Conservation (phyloP, 2,329 filamentous ascomycete genomes). For the Cladosporium phlei region DNA sequence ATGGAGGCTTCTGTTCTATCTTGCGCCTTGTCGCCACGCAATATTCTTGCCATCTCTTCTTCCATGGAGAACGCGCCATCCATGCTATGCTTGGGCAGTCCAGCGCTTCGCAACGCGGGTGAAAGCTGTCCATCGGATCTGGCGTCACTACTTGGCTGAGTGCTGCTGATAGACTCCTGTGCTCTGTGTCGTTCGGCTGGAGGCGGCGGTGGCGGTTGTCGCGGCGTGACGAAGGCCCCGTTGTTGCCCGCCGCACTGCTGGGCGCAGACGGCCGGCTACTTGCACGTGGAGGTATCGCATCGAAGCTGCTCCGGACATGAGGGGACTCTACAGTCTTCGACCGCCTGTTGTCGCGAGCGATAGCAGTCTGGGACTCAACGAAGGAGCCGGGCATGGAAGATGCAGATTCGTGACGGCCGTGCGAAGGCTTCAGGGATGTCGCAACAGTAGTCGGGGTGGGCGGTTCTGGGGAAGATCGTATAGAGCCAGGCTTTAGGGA, state of each 20-base stretch:
- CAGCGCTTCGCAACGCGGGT: slow-evolving; percentile 27
- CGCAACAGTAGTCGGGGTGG: slow-evolving; percentile 39
- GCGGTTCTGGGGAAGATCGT: slow-evolving; percentile 29
- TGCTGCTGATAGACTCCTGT: slow-evolving; percentile 44
- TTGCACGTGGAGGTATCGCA: slow-evolving; percentile 42
- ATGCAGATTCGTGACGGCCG: slow-evolving; percentile 38
- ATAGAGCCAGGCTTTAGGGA: slow-evolving; percentile 22
- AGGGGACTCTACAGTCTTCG: slow-evolving; percentile 20
- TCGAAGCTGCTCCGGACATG: slow-evolving; percentile 36
- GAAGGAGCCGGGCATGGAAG: slow-evolving; percentile 32
- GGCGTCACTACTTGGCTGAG: slow-evolving; percentile 36
- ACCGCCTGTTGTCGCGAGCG: slow-evolving; percentile 25
- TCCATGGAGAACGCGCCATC: slow-evolving; percentile 90
- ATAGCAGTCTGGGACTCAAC: slow-evolving; percentile 31
- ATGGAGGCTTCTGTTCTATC: slow-evolving; percentile 55
- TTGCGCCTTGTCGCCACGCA: slow-evolving; percentile 59
- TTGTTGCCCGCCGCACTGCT: slow-evolving; percentile 37
- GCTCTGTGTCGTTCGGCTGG: slow-evolving; percentile 33
- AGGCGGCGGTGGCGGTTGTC: slow-evolving; percentile 41
- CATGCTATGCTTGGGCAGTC: slow-evolving; percentile 54
- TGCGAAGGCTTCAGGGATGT: slow-evolving; percentile 21
- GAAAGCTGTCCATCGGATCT: slow-evolving; percentile 28
- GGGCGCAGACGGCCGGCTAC: slow-evolving; percentile 41
- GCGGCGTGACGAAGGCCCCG: slow-evolving; percentile 43
- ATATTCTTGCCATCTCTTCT: slow-evolving; percentile 87